A percentile compares a stretch with the other conserved stretches of the same genome.
Evolutionary conservation across 768 basidiomycete species (phyloP).

Genomic region (Leccinum barrowsii): DNA sequence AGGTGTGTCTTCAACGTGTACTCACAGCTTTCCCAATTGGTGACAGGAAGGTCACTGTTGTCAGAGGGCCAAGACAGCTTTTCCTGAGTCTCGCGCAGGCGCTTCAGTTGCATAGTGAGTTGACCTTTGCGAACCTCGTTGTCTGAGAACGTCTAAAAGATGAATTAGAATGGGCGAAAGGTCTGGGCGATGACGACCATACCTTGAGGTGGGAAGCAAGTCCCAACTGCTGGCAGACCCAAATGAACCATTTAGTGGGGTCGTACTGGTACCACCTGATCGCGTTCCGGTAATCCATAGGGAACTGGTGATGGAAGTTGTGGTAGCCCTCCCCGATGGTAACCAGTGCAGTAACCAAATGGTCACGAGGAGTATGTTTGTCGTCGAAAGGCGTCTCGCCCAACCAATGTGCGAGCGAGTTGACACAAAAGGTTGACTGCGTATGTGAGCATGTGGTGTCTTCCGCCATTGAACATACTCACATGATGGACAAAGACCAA

Average conservation of each 20-base stretch:
- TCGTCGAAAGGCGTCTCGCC: slow-evolving; percentile 92
- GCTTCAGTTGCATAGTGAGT: slow-evolving; percentile 92
- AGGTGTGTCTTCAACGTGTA: slow-evolving; percentile 2
- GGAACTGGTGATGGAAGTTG: slow-evolving; percentile 97
- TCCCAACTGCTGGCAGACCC: slow-evolving; percentile 45
- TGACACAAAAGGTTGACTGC: slow-evolving; percentile 94
- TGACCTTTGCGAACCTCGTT: slow-evolving; percentile 83
- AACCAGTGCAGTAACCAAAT: slow-evolving; percentile 81
- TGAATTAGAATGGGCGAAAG: background rate
- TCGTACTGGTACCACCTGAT: slow-evolving; percentile 91
- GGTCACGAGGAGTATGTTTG: slow-evolving; percentile 91
- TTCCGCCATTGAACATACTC: slow-evolving; percentile 27
- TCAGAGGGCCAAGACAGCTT: slow-evolving; percentile 76
- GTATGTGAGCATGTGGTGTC: background rate
- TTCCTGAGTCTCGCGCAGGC: slow-evolving; percentile 75
- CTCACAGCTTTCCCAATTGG: slow-evolving; percentile 85
- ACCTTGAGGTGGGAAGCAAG: slow-evolving; percentile 57
- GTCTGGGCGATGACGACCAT: background rate
- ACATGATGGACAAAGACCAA: slow-evolving; percentile 88
- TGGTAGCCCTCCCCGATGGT: slow-evolving; percentile 97
- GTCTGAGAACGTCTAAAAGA: slow-evolving; percentile 50
- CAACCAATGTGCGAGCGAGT: slow-evolving; percentile 95
- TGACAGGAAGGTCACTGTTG: slow-evolving; percentile 70
- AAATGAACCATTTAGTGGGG: slow-evolving; percentile 89
- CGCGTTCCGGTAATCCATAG: slow-evolving; percentile 96